A percentile compares a stretch with the other conserved stretches of the same genome.
Evolutionary conservation across 352 stramenopile genomes (phyloP).

Genomic region (Globisporangium spiculum): DNA sequence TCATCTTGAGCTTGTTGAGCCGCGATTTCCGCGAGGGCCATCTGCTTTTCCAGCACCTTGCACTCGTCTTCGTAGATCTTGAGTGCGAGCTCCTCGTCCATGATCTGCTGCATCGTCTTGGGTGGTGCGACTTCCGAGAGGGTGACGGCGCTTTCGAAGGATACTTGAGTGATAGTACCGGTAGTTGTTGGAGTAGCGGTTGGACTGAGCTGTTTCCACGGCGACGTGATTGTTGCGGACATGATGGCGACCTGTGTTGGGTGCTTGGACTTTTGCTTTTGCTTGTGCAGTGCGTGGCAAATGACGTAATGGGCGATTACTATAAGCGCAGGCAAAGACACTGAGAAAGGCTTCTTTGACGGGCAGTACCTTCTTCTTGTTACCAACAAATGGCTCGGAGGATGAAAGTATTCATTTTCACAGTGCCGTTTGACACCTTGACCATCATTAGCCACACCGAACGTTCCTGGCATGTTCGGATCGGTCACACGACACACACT

Average conservation of each 20-base stretch:
- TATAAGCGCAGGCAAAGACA: not conserved
- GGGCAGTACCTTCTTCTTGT: no score
- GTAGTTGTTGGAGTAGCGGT: not conserved
- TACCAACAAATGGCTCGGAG: no score
- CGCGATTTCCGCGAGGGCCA: constrained; percentile 13
- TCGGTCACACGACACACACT: not conserved
- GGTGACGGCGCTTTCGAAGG: not conserved
- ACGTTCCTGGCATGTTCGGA: constrained; percentile 5
- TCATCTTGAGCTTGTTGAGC: constrained; percentile 2
- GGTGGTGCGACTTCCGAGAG: not conserved
- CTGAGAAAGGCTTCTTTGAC: no score
- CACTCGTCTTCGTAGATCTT: constrained; percentile 38
- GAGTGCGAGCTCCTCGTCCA: constrained; percentile 56
- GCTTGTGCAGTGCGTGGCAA: not conserved
- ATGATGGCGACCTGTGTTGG: not conserved
- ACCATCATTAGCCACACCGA: constrained; percentile 3
- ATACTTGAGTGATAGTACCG: not conserved
- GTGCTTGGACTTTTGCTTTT: not conserved
- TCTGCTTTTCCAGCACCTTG: constrained; percentile 9
- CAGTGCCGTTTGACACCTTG: not conserved
- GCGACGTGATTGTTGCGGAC: not conserved
- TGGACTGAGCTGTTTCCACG: constrained; percentile 11
- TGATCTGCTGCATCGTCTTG: constrained; percentile 54
- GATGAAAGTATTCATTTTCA: not conserved
- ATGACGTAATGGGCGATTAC: constrained; percentile 3